Evolutionary conservation across 345 rosid genomes (phyloP).

Genomic region (Eucalyptus cladocalyx): DNA sequence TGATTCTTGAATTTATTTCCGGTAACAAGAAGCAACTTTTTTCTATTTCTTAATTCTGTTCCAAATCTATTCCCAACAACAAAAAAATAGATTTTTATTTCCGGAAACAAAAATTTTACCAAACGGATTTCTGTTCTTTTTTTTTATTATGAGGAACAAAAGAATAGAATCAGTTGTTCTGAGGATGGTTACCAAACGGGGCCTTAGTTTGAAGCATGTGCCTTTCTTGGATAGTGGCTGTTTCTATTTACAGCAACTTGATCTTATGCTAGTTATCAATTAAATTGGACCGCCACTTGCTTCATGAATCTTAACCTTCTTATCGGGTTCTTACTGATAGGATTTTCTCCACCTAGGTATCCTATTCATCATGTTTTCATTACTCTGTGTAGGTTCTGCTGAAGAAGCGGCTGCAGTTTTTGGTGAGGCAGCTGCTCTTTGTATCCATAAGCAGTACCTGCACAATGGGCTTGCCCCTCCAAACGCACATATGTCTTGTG

Average conservation of each 20-base stretch:
- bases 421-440: conserved; percentile 80
- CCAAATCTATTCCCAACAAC: too few relatives aligned
- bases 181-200: too few relatives aligned
- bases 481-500: conserved; percentile 26
- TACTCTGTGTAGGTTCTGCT: conserved; percentile 58
- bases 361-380: background rate
- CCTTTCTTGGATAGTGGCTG: background rate
- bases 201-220: background rate
- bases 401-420: conserved; percentile 81
- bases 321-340: background rate
- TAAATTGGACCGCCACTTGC: background rate
- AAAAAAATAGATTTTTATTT: too few relatives aligned
- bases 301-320: background rate
- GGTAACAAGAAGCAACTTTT: too few relatives aligned
- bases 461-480: conserved; percentile 33
- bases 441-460: conserved; percentile 73
- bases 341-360: background rate
- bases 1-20: too few relatives aligned
- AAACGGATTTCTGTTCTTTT: too few relatives aligned
- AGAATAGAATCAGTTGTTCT: too few relatives aligned
- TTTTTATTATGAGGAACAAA: too few relatives aligned
- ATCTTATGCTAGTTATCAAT: background rate
- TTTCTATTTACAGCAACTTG: background rate
- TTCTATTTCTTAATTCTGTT: too few relatives aligned
- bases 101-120: too few relatives aligned